phyloP scores from a whole-genome alignment of 2,329 filamentous ascomycete genomes.

The Metarhizium anisopliae region DNA sequence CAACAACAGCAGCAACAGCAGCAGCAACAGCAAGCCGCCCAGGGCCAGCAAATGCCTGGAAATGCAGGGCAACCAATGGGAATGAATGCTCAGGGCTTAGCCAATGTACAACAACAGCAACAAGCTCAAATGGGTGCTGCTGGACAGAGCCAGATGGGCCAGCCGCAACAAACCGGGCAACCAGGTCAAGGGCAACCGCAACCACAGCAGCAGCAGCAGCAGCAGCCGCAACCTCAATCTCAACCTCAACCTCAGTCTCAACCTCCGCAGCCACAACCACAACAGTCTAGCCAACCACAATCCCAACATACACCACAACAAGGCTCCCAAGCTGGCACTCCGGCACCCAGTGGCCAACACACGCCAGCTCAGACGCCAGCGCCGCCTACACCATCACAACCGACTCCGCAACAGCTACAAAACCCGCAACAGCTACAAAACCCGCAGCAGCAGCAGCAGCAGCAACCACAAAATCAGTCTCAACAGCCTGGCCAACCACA shows the following conservation, averaged over 20 bases:
- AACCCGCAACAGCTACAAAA: conserved; percentile 26
- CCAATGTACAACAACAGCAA: conserved; percentile 24
- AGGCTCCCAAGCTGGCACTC: conserved; percentile 8
- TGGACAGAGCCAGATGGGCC: conserved; percentile 10
- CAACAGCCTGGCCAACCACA: conserved; percentile 15
- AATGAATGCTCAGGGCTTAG: conserved; percentile 39
- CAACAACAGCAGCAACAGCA: conserved; percentile 22
- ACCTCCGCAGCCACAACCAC: conserved; percentile 16
- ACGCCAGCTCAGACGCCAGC: conserved; percentile 30
- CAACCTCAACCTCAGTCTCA: conserved; percentile 29
- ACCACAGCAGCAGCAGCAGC: conserved; percentile 13
- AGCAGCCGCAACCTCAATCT: conserved; percentile 28
- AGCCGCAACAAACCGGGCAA: conserved; percentile 12
- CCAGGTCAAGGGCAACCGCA: conserved; percentile 23
- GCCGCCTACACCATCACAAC: conserved; percentile 17
- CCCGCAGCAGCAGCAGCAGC: conserved; percentile 18
- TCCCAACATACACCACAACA: conserved; percentile 26
- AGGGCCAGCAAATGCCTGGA: conserved; percentile 30
- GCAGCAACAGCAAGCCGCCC: conserved; percentile 22
- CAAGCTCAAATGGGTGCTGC: conserved; percentile 9
- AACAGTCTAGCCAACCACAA: conserved; percentile 26
- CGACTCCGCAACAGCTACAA: conserved; percentile 13
- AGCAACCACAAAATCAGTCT: conserved; percentile 24
- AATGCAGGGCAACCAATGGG: conserved; percentile 38
- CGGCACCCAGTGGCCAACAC: conserved; percentile 22